Evolutionary conservation across 805 yeast genomes (phyloP), one percentile per base, ranked within the genome.

Genomic region (Pichia scutulata): DNA sequence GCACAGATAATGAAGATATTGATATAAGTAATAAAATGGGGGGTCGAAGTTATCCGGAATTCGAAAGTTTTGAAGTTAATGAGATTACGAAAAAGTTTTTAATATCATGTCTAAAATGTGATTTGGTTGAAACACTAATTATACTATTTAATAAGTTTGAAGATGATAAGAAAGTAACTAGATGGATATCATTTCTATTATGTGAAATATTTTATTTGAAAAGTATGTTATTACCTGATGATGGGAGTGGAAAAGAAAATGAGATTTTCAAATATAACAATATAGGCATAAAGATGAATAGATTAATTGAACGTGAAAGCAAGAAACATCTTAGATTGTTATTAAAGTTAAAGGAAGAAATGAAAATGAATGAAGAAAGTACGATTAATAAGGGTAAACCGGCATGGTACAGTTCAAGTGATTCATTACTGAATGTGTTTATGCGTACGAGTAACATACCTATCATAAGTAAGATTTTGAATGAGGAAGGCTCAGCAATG

Each of bases 1-100:
- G n/a, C n/a, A n/a, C n/a, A 68, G 62, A 33, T 65, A 53, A 12
- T 53, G 40, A 55, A 22, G 14, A n/a, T 24, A 21, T 16, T 25
- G 18, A 55, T 13, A 21, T 44, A 7, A 54, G 56, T 41, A 43
- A 44, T 36, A 49, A 41, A 37, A 22, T 49, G 28, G 41, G 50
- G 24, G 49, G 60, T 16, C 48, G 65, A 45, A 55, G 63, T 52
- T 41, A 51, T 9, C 69, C 70, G 3, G 74, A 73, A 28, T 68
- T 68, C 23, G 80, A 77, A 51, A 61, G 70, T 18, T 60, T 70
- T 23, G 62, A 79, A 26, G 58, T 77, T 1, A 80, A 80, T 40
- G 96, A 90, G 55, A 83, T 78, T 58, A 73, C 81, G 4, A 84
- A 95, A 0, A 62, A 86, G 3, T 52, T 89, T 3, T 64, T 84